Evolutionary conservation across 805 yeast genomes (phyloP), one percentile per base, ranked within the genome.

Genomic region (Candida jianshihensis): DNA sequence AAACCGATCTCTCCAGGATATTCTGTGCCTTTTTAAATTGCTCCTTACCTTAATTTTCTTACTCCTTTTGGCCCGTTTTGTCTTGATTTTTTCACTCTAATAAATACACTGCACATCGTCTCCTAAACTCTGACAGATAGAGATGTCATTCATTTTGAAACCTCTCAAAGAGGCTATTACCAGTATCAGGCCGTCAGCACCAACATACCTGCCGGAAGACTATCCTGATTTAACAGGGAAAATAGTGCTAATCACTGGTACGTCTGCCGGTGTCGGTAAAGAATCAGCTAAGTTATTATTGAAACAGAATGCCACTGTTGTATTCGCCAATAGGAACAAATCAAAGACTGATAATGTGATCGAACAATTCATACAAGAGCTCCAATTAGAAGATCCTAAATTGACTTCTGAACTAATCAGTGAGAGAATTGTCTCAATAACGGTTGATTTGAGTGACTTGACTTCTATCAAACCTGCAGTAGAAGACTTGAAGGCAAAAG

Each of bases 391-490:
- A 39, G 32, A 49, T 1, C 26, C 40, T 7, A 33, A 26, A 4
- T 25, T 43, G 4, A 21, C 32, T 1, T 33, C 34, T 2, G 41
- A 33, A 30, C 4, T 38, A 40, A 26, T 58, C 35, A 32, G 43
- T 39, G 38, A 43, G 12, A 43, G 50, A 31, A 41, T 57, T 24
- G 40, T 46, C 20, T 41, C 51, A 16, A 46, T 61, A 10, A 42
- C 44, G 14, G 47, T 56, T 10, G 70, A 65, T 45, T 53, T 64
- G 35, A 36, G 58, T 25, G 78, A 74, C 46, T 51, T 74, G 38
- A 38, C 58, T 5, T 57, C 69, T 2, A 54, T 71, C 37, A 60
- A 57, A 40, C 54, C 63, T 1, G 74, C 64, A 1, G 60, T 56
- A 11, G 50, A 49, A 6, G 43, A 53, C 25, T 43, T 66, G 24